Evolutionary conservation across 345 rosid species (phyloP), one percentile per base, ranked within the genome.

Genomic region (Sonneratia alba): DNA sequence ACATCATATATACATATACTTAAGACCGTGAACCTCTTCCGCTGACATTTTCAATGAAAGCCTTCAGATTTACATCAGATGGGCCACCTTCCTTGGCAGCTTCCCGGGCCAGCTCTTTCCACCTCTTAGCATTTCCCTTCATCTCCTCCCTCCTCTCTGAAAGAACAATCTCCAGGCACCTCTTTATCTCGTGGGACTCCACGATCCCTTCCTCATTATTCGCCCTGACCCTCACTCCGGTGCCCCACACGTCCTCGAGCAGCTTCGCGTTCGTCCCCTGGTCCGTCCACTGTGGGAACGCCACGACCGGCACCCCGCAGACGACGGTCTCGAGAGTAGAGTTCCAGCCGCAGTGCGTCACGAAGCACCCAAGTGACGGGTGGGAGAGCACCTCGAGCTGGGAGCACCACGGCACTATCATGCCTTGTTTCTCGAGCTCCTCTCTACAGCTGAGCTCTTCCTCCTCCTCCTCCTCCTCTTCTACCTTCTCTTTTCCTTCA

Each of bases 321-420:
- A 70, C 85, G 53, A 91, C 68, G 70, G 87, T 84, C 80, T 91
- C 95, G 22, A 86, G 0, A 1, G 89, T 86, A 3, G 97, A 86
- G 80, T 84, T 91, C 95, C 97, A 91, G 16, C 94, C 94, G n/a
- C 94, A 87, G 73, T 91, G 93, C 1, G 84, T 79, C 66, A 91
- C 68, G 37, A 85, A 91, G 71, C 93, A 91, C 3, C 93, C 91
- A 0, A 86, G 34, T 8, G 93, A 77, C 0, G 72, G 77, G 34
- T 88, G 88, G 2, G 86, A 85, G 67, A 91, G 71, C n/a, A 89
- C 90, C 72, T 80, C 81, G 66, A 83, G 77, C 79, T 91, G 96
- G 9, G 80, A 77, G 38, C 97, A 91, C 97, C 97, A 91, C 0
- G 86, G 73, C 42, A 89, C 84, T 47, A 89, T 78, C 85, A 79